Base-by-base conservation (phyloP, 805 yeast genomes). In the Tanozyma kutaoensis region DNA sequence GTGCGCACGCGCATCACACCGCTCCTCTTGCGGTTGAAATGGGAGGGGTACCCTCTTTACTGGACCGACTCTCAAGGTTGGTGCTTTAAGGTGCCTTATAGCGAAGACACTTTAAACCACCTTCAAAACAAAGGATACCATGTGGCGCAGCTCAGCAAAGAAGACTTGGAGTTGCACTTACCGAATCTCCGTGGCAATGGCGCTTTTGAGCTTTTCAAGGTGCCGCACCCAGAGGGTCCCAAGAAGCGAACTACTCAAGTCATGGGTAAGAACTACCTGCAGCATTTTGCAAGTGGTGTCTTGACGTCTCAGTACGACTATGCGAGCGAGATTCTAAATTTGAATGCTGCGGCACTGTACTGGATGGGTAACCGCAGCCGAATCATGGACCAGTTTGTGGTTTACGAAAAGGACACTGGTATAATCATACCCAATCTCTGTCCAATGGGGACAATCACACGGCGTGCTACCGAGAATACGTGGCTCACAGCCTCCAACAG, bases 401-500 rank as follows among this genome's bases (percentile, higher is more conserved):
- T 91, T 2, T 75, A 69, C 36, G 41, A 30, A 1, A 30, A 37
- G 14, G 17, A 15, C 17, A 40, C 72, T 35, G 94, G 93, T 0
- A 58, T 86, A 26, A 91, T 93, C 17, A 43, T 91, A 11, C 99
- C 99, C 1, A 70, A 72, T 27, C 62, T 88, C 23, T 64, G 82
- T 6, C 69, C 95, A 3, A 91, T 91, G 95, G 99, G 99, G 1
- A 93, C 99, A 0, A 75, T 91, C 6, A 91, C 99, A 0, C 62
- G 98, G 39, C 63, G 99, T 37, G 95, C 97, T 3, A 95, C 91
- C 2, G 99, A 91, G 46, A 84, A 82, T 35, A 84, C 96, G 0
- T 91, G 99, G 99, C 56, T 91, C 20, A 91, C 99, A 0, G 98
- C 98, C 0, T 80, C 95, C 1, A 93, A 93, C 52, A 93, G 95